phyloP scores from a whole-genome alignment of 2,329 filamentous ascomycete species.

The Colletotrichum brevisporum region DNA sequence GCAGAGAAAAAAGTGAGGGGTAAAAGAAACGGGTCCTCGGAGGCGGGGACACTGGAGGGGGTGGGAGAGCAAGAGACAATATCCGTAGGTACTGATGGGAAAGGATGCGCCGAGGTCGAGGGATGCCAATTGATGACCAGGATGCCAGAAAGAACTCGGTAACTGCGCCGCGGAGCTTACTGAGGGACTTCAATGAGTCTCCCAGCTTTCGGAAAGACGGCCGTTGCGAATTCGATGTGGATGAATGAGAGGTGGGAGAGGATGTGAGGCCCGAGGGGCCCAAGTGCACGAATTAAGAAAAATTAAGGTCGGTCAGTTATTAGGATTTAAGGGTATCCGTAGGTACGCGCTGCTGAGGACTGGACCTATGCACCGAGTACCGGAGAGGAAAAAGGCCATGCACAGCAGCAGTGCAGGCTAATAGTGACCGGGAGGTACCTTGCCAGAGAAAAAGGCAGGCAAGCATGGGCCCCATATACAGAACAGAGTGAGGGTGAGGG shows the following conservation, averaged over 20 bases:
- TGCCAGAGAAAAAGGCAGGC: too few species aligned
- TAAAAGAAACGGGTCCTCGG: conserved; percentile 39
- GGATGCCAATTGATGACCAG: conserved; percentile 33
- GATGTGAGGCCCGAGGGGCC: conserved; percentile 40
- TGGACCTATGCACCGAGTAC: conserved; percentile 37
- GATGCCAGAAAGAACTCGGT: conserved; percentile 9
- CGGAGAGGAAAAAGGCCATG: conserved; percentile 39
- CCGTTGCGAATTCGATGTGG: conserved; percentile 21
- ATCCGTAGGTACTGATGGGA: too few species aligned
- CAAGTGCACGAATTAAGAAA: conserved; percentile 38
- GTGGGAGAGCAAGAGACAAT: conserved; percentile 13
- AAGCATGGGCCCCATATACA: too few species aligned
- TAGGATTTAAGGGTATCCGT: conserved; percentile 40
- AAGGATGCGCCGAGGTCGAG: conserved; percentile 29
- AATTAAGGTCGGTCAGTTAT: conserved; percentile 41
- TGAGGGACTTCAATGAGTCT: conserved; percentile 9
- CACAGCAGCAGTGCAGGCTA: conserved; percentile 30
- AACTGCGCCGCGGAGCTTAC: conserved; percentile 8
- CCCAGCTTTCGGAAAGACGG: background rate
- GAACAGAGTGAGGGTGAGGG: too few species aligned
- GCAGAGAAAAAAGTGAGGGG: conserved; percentile 40
- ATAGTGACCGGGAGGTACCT: conserved; percentile 10
- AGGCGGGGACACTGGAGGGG: conserved; percentile 17
- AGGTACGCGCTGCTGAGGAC: background rate
- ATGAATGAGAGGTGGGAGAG: conserved; percentile 39